Conservation (phyloP, 768 basidiomycete species). For the Xerocomellus chrysenteron region DNA sequence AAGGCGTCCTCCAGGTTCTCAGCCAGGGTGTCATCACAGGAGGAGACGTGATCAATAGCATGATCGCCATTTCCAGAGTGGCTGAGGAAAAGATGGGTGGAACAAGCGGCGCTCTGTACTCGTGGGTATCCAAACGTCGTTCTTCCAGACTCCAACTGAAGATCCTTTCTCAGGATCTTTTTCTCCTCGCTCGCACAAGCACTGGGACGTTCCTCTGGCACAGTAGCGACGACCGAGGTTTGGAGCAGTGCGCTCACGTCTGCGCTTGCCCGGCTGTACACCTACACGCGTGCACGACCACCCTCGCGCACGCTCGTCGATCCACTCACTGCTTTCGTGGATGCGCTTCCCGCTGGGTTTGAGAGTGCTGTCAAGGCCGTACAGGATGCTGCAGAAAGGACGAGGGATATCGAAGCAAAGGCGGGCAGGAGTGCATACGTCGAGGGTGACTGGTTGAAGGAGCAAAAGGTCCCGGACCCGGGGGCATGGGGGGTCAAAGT, state of each 20-base stretch:
- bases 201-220: slow-evolving; percentile 41
- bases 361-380: slow-evolving; percentile 59
- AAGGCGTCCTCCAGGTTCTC: slow-evolving; percentile 63
- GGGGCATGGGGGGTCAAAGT: slow-evolving; percentile 90
- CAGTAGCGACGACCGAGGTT: slow-evolving; percentile 40
- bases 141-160: neutral
- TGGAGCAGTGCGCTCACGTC: slow-evolving; percentile 62
- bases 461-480: slow-evolving; percentile 72
- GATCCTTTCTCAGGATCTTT: slow-evolving; percentile 62
- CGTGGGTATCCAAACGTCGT: slow-evolving; percentile 49
- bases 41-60: slow-evolving; percentile 58
- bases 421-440: slow-evolving; percentile 90
- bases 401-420: slow-evolving; percentile 75
- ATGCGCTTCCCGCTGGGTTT: slow-evolving; percentile 36
- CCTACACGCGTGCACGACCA: slow-evolving; percentile 84
- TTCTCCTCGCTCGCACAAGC: slow-evolving; percentile 84
- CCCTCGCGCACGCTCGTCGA: slow-evolving; percentile 94
- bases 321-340: slow-evolving; percentile 77
- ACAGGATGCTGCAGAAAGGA: slow-evolving; percentile 65
- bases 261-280: slow-evolving; percentile 65
- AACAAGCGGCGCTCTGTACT: slow-evolving; percentile 88
- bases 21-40: slow-evolving; percentile 56
- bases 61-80: slow-evolving; percentile 68
- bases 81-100: slow-evolving; percentile 89
- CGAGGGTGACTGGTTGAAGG: slow-evolving; percentile 60